phyloP scores from a whole-genome alignment of 768 basidiomycete genomes.

The Tricholoma saponaceum region DNA sequence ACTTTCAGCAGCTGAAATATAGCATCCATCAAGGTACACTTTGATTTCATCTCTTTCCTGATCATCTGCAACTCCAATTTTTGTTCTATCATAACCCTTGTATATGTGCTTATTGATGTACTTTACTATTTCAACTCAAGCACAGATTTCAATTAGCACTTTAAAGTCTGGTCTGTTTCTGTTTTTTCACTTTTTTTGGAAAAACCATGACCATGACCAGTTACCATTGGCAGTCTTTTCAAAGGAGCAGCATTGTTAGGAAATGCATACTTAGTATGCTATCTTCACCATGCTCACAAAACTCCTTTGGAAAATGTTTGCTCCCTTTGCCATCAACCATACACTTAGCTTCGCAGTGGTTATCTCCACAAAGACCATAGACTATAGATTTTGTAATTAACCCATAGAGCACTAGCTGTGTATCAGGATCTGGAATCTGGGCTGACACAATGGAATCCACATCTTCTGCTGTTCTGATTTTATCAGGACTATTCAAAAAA shows the following conservation, averaged over 20 bases:
- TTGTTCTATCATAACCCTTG: too few species aligned
- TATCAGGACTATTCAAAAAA: conserved; percentile 27
- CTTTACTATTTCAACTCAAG: conserved; percentile 31
- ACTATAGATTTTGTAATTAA: conserved; percentile 33
- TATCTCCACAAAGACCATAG: conserved; percentile 34
- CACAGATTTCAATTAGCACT: conserved; percentile 36
- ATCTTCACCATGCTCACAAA: conserved; percentile 24
- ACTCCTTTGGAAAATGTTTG: conserved; percentile 34
- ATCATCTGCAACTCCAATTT: conserved; percentile 30
- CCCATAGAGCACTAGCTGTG: conserved; percentile 25
- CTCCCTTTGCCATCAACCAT: conserved; percentile 11
- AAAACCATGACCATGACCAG: too few species aligned
- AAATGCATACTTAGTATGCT: conserved; percentile 31
- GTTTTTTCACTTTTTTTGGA: too few species aligned
- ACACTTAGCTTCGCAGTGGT: conserved; percentile 22
- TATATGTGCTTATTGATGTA: too few species aligned
- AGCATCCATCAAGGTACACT: conserved; percentile 2
- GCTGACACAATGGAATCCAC: conserved; percentile 39
- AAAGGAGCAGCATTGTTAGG: background rate
- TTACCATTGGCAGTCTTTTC: background rate
- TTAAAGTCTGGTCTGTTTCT: too few species aligned
- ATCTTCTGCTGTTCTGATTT: conserved; percentile 26
- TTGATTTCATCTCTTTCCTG: conserved; percentile 25
- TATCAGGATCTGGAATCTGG: conserved; percentile 33
- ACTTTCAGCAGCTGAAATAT: conserved; percentile 30